Base-by-base conservation (phyloP, 2,329 filamentous ascomycete genomes). In the Claviceps arundinis region DNA sequence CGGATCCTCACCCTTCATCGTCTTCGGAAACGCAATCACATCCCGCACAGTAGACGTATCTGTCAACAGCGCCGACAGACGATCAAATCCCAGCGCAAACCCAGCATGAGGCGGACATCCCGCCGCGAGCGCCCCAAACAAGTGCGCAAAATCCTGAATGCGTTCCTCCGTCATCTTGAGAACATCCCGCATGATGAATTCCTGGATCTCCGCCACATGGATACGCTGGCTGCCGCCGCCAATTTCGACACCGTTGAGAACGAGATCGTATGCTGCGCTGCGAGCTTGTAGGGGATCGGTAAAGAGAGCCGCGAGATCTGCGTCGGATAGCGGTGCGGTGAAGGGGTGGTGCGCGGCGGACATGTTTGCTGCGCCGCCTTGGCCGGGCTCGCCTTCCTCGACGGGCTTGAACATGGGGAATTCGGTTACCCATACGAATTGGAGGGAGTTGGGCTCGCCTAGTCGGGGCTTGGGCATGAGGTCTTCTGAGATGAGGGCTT, bases 21-120 rank as follows among this genome's bases (percentile, higher is more conserved):
- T 90, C 73, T 98, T 98, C 0, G 93, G 94, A 63, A 98, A 98
- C 0, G 90, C 90, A 67, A 98, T 96, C 1, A 98, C 91, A 70
- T 98, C 91, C 54, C 87, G 75, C 3, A 98, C 85, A 1, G 85
- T 89, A 11, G 85, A 76, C 37, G 78, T 84, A 1, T 84, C 85
- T 22, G 85, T 78, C 74, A 98, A 78, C 1, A 95, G 72, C 0
- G 91, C 85, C 41, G 93, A 76, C 48, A 98, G 68, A 4, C 93
- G 77, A 65, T 98, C 93, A 64, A 96, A 95, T 0, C 93, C 93
- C 16, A 98, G 72, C 0, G 93, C 93, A 57, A 98, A 85, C 0
- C 93, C 93, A 0, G 93, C 90, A 64, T 98, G 93, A 0, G 93
- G 94, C 13, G 93, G 93, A 70, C 93, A 97, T 0, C 91, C 94